These are phyloP conservation scores for Paramecium tetraurelia DNA, from an alignment of 73 alveolate genomes.

Conservation along the genomic window DNA sequence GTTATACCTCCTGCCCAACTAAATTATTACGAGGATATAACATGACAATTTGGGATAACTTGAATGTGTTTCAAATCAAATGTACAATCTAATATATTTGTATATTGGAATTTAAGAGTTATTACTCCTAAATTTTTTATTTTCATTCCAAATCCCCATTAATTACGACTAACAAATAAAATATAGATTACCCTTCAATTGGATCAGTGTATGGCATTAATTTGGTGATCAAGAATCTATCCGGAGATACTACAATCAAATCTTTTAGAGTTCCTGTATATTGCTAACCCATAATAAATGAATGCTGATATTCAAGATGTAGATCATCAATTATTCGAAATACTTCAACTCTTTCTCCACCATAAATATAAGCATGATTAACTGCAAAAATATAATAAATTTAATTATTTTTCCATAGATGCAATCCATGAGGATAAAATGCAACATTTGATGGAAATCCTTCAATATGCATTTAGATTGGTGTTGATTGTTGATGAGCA, in stretches of 20 bases:
- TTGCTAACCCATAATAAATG: neutral
- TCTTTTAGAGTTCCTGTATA: slow-evolving; percentile 32
- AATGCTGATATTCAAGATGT: neutral
- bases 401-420: neutral
- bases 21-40: neutral
- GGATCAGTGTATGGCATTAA: slow-evolving; percentile 30
- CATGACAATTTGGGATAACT: neutral
- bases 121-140: neutral
- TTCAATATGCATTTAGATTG: neutral
- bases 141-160: neutral
- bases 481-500: neutral
- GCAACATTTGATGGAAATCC: slow-evolving; percentile 41
- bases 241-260: neutral
- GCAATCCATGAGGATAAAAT: slow-evolving; percentile 1
- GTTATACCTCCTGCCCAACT: slow-evolving; percentile 38
- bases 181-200: slow-evolving; percentile 3
- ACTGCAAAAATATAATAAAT: neutral
- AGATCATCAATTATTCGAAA: neutral
- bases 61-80: neutral
- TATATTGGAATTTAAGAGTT: neutral
- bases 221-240: neutral
- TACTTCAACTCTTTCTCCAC: slow-evolving; percentile 25
- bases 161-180: neutral
- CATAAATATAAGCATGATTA: slow-evolving; percentile 17
- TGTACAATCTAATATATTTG: neutral